phyloP scores from a whole-genome alignment of 805 yeast species.

The Metschnikowia drakensbergensis region DNA sequence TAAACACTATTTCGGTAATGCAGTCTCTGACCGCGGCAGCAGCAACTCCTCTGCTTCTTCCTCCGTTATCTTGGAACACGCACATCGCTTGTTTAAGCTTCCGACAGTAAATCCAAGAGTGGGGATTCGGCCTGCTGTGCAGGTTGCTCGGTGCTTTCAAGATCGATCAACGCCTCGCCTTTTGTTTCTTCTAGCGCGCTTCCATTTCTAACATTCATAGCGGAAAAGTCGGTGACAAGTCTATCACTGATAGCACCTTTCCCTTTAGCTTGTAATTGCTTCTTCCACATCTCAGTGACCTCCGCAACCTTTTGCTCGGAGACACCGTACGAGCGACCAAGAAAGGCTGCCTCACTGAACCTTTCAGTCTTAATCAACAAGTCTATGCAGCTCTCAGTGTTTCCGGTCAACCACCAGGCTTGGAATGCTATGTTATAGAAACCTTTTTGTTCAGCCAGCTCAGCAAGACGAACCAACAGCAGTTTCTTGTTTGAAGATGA shows the following conservation, averaged over 20 bases:
- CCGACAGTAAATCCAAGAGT: slow-evolving; percentile 8
- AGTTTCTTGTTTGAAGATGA: slow-evolving; percentile 71
- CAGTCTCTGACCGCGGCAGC: slow-evolving; percentile 2
- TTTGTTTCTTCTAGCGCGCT: slow-evolving; percentile 2
- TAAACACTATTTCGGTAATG: background rate
- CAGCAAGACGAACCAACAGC: slow-evolving; percentile 61
- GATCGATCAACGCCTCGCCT: slow-evolving; percentile 18
- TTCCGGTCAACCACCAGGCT: slow-evolving; percentile 84
- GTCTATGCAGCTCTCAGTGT: slow-evolving; percentile 57
- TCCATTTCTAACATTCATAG: slow-evolving; percentile 18
- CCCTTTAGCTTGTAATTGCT: slow-evolving; percentile 46
- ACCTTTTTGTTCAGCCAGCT: slow-evolving; percentile 65
- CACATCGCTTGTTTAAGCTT: background rate
- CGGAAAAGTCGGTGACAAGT: slow-evolving; percentile 42
- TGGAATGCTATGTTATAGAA: slow-evolving; percentile 88
- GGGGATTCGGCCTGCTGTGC: slow-evolving; percentile 6
- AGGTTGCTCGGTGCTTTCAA: slow-evolving; percentile 10
- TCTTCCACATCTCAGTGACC: slow-evolving; percentile 66
- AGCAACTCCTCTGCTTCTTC: background rate
- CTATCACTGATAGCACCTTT: slow-evolving; percentile 60
- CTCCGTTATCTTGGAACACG: background rate
- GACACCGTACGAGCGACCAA: slow-evolving; percentile 66
- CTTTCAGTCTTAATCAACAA: slow-evolving; percentile 67
- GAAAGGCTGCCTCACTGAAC: slow-evolving; percentile 78
- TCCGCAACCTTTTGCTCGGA: slow-evolving; percentile 38